A percentile compares a stretch with the other conserved stretches of the same genome.
Evolutionary conservation across 1,284 basidiomycete species (phyloP).

Genomic region (Irpex rosettiformis): DNA sequence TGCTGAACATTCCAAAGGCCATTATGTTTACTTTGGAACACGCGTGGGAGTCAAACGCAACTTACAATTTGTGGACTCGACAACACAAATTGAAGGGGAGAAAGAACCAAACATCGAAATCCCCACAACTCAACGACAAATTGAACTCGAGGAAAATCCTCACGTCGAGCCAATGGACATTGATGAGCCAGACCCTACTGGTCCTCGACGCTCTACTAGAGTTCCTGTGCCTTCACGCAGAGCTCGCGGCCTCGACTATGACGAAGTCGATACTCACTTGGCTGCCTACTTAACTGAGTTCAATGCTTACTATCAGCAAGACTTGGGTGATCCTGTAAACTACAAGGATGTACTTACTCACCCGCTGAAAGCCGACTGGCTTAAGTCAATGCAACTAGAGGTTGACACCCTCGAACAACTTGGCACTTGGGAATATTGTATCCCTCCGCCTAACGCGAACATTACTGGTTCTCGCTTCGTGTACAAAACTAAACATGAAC

Average conservation of each 20-base stretch:
- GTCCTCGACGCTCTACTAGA: no score
- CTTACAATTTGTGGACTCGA: background rate
- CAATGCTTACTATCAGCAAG: background rate
- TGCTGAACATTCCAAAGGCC: background rate
- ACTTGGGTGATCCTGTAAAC: background rate
- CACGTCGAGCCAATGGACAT: no score
- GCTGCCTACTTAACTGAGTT: background rate
- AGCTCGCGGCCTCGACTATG: background rate
- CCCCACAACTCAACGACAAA: no score
- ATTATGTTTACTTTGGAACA: background rate
- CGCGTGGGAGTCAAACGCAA: background rate
- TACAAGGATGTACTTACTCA: background rate
- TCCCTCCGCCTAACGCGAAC: background rate
- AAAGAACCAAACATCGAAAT: no score
- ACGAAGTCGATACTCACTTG: background rate
- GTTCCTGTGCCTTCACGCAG: background rate
- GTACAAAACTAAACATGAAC: background rate
- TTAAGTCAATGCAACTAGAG: background rate
- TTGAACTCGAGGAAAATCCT: no score
- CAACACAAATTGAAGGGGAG: background rate
- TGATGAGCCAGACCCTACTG: no score
- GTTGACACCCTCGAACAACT: background rate
- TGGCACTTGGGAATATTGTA: background rate
- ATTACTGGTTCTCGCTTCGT: no score
- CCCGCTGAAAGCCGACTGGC: background rate